A percentile compares a stretch with the other conserved stretches of the same genome.
These are phyloP conservation scores for Solanum okadae DNA, from an alignment of 257 asterid species.

Conservation along the genomic window DNA sequence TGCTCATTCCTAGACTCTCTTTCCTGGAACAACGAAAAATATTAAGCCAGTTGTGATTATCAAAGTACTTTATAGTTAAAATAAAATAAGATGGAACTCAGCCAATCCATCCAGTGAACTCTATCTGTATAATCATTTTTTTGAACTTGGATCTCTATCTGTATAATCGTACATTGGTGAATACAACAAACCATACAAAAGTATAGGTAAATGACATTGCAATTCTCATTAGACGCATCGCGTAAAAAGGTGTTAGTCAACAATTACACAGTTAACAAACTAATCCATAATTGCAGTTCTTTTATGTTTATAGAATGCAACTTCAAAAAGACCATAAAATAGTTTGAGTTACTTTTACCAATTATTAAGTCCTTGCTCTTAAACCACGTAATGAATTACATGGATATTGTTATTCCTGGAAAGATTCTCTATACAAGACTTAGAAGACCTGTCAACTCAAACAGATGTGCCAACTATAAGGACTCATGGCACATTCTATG, in stretches of 20 bases:
- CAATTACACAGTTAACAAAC: neutral
- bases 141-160: neutral
- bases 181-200: neutral
- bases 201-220: neutral
- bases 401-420: neutral
- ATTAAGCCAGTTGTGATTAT: neutral
- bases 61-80: neutral
- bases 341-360: neutral
- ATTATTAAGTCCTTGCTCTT: neutral
- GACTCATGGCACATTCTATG: neutral
- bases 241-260: neutral
- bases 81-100: neutral
- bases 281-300: too few species aligned
- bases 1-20: conserved; percentile 36
- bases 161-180: neutral
- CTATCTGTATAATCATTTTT: neutral
- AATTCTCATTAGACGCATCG: neutral
- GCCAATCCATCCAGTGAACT: neutral
- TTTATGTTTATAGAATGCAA: neutral
- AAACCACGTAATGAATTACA: neutral
- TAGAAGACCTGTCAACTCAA: neutral
- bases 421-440: neutral
- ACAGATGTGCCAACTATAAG: neutral
- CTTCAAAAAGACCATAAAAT: neutral
- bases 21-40: conserved; percentile 37